These are phyloP conservation scores for Oryza meyeriana DNA, from an alignment of 176 grass and related monocot species.

Conservation along the genomic window DNA sequence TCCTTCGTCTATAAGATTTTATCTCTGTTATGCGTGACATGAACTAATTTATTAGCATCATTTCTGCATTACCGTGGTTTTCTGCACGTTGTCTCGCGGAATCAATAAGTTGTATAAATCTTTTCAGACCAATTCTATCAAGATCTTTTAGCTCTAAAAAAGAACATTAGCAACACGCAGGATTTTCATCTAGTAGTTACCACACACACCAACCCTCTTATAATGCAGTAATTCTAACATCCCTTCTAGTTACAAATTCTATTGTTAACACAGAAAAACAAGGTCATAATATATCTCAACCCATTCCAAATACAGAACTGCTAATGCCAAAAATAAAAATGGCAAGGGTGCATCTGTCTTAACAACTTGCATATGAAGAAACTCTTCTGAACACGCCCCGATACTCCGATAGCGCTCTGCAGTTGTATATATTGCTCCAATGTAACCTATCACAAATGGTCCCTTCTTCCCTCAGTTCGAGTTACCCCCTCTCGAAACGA, in stretches of 20 bases:
- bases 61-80: not conserved
- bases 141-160: not conserved
- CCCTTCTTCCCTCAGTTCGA: constrained; percentile 13
- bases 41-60: not conserved
- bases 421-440: constrained; percentile 41
- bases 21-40: constrained; percentile 26
- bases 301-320: not conserved
- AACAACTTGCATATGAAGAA: constrained; percentile 18
- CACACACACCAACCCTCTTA: no score
- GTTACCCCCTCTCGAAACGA: not conserved
- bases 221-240: not conserved
- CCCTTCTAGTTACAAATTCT: not conserved
- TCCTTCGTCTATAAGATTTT: constrained; percentile 16
- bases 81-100: not conserved
- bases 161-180: not conserved
- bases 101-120: not conserved
- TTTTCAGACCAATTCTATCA: not conserved
- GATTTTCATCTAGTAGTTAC: not conserved
- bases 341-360: constrained; percentile 12
- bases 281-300: not conserved
- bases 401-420: constrained; percentile 5
- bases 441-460: constrained; percentile 8
- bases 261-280: constrained; percentile 2
- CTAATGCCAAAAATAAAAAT: not conserved
- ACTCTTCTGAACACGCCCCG: constrained; percentile 9